Evolutionary conservation across 2,329 filamentous ascomycete species (phyloP).

Genomic region (Chalaropsis ovoidea): DNA sequence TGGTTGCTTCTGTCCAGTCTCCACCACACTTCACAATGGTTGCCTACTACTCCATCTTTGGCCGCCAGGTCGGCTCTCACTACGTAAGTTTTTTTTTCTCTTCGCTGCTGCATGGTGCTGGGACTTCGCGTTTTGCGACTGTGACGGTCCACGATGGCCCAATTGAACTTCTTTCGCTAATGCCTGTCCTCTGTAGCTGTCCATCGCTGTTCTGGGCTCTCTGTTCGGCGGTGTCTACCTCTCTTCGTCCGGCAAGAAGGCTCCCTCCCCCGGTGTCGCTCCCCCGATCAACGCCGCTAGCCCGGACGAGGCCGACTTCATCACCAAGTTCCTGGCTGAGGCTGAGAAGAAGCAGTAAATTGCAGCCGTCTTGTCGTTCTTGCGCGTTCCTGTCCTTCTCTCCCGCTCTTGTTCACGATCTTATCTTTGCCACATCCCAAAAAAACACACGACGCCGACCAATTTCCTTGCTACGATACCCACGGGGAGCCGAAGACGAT

Average conservation of each 20-base stretch:
- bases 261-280: slow-evolving; percentile 37
- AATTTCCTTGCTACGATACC: slow-evolving; percentile 9
- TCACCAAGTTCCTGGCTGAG: slow-evolving; percentile 43
- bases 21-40: slow-evolving; percentile 24
- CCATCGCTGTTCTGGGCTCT: slow-evolving; percentile 46
- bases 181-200: slow-evolving; percentile 34
- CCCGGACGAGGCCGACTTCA: slow-evolving; percentile 54
- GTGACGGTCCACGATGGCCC: neutral
- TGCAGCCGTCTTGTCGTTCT: neutral
- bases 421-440: neutral
- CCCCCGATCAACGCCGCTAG: slow-evolving; percentile 53
- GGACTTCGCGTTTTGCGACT: neutral
- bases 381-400: neutral
- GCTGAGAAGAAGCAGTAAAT: slow-evolving; percentile 25
- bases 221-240: slow-evolving; percentile 43
- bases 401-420: neutral
- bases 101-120: neutral
- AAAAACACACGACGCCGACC: neutral
- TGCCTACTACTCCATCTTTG: slow-evolving; percentile 44
- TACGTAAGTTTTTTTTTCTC: slow-evolving; percentile 39
- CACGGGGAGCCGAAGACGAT: neutral
- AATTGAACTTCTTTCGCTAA: slow-evolving; percentile 25
- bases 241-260: slow-evolving; percentile 37
- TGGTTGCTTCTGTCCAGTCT: neutral
- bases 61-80: slow-evolving; percentile 52